phyloP scores from a whole-genome alignment of 2,329 filamentous ascomycete genomes.

The Calonectria pseudoreteaudii region DNA sequence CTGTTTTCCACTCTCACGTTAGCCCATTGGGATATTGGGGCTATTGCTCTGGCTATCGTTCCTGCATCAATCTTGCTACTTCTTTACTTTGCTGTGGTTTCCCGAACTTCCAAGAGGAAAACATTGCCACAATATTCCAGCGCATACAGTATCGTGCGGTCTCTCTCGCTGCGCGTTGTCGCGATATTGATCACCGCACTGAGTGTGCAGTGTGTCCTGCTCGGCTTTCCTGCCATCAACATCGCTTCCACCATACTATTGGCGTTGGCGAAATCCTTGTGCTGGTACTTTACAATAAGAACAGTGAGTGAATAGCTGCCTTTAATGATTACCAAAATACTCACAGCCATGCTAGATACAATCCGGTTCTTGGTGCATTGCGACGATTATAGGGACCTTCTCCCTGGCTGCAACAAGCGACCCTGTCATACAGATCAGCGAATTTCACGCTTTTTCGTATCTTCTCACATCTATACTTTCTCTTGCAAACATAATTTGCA shows the following conservation, averaged over 20 bases:
- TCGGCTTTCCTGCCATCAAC: neutral
- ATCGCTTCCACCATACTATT: constrained; percentile 12
- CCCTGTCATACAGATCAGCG: constrained; percentile 43
- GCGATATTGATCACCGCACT: neutral
- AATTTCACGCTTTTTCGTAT: constrained; percentile 41
- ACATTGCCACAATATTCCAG: neutral
- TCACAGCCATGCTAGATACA: neutral
- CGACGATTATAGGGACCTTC: constrained; percentile 47
- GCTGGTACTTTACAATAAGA: constrained; percentile 51
- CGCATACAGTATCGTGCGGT: neutral
- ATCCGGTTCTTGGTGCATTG: constrained; percentile 44
- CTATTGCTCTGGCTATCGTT: neutral
- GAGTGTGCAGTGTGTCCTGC: neutral
- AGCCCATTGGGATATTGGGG: neutral
- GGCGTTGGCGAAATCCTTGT: constrained; percentile 45
- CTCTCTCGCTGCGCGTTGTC: neutral
- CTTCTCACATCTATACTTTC: constrained; percentile 44
- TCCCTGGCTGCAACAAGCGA: constrained; percentile 44
- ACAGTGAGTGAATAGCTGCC: constrained; percentile 43
- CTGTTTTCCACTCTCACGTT: neutral
- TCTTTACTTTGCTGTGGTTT: neutral
- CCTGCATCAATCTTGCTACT: neutral
- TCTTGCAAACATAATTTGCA: constrained; percentile 46
- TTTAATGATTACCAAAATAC: neutral
- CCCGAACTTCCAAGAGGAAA: neutral